Evolutionary conservation across 1,284 basidiomycete genomes (phyloP), one percentile per base, ranked within the genome.

Genomic region (Cutaneotrichosporon curvatum): DNA sequence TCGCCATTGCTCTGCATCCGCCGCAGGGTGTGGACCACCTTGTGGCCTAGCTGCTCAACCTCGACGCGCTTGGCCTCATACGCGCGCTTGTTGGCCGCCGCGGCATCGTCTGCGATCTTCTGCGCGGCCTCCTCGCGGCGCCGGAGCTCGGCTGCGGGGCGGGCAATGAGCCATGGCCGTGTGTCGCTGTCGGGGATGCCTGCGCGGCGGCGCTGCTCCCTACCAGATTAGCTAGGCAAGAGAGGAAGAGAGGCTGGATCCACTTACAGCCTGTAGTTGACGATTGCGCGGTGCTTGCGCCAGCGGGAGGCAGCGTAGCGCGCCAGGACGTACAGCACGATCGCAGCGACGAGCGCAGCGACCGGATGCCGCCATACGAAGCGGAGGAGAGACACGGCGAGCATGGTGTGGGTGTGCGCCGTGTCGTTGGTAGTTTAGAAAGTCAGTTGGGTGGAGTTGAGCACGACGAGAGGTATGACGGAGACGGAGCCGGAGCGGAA

Each of bases 161-260:
- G 42, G 9, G 54, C 54, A 19, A 56, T 37, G 18, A 51, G 39
- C 50, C 50, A 56, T 11, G 54, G 54, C 7, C 54, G 50, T 33
- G 42, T 52, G 37, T 56, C 54, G 20, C 30, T 40, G 40, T 56
- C 54, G 4, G 54, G 54, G 21, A 56, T 56, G 23, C 54, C 54
- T 4, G 54, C 54, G 39, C 50, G 50, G 19, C 54, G 45, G 19
- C 54, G 54, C 34, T 52, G 45, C 11, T 56, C 50, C 5, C 54
- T 56, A 48, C 41, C 21, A 7, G 21, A 21, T 37, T 18, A 14
- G 25, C 7, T 12, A n/a, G 33, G n/a, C n/a, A n/a, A n/a, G n/a
- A n/a, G n/a, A n/a, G n/a, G 9, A 18, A 37, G 7, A 20, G 3
- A 15, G 6, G 37, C 7, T n/a, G 18, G 18, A 36, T 20, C 19